Evolutionary conservation across 192 early-diverging fungal genomes (phyloP).

Genomic region (Chytriomyces confervae): DNA sequence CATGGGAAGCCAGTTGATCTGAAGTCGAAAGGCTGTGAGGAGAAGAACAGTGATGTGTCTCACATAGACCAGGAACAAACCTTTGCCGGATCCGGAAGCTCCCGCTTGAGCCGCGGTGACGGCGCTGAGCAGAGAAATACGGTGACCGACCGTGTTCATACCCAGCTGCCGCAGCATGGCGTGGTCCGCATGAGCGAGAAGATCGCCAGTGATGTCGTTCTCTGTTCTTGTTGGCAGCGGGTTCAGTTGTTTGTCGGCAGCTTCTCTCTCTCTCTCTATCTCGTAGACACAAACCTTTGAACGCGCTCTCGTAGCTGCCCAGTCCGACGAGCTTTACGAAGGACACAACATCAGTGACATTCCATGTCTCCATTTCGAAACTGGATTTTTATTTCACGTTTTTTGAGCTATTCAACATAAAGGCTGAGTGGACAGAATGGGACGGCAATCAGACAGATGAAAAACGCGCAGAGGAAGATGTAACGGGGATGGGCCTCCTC

Average conservation of each 20-base stretch:
- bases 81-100: no score
- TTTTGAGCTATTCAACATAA: not conserved
- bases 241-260: not conserved
- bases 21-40: no score
- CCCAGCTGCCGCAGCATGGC: constrained; percentile 88
- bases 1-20: no score
- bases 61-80: no score
- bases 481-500: not conserved
- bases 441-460: not conserved
- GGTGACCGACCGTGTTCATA: constrained; percentile 82
- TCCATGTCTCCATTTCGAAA: constrained; percentile 33
- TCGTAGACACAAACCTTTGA: not conserved
- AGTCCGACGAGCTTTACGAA: constrained; percentile 32
- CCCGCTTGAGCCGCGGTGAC: constrained; percentile 74
- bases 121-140: constrained; percentile 87
- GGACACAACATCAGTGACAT: constrained; percentile 17
- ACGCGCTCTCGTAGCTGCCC: constrained; percentile 5
- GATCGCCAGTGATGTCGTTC: constrained; percentile 87
- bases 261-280: not conserved
- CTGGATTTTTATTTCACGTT: not conserved
- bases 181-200: constrained; percentile 88
- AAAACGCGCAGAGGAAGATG: not conserved
- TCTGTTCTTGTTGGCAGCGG: constrained; percentile 59
- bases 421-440: not conserved
- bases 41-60: no score